Percentiles rank a stretch among this genome's conserved stretches.
Conservation (phyloP, 176 grass and related monocot genomes). For the Themeda triandra region DNA sequence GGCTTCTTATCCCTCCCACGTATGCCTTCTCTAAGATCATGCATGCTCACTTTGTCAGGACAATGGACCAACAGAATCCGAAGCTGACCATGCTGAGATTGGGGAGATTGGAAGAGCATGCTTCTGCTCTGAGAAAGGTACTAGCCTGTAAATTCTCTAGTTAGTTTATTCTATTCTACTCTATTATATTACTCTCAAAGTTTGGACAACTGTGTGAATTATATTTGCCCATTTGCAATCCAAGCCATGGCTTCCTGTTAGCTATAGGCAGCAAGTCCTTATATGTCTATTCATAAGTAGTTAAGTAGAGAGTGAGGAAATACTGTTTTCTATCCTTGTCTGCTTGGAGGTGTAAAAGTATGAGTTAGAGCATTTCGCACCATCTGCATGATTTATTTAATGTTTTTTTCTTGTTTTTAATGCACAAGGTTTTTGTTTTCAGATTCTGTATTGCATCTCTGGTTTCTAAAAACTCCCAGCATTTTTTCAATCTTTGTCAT, state of each 20-base stretch:
- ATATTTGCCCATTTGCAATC: background rate
- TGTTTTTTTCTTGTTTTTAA: constrained; percentile 7
- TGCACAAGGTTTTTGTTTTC: background rate
- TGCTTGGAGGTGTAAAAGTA: background rate
- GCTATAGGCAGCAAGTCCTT: background rate
- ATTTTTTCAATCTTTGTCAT: background rate
- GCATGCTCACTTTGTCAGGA: constrained; percentile 39
- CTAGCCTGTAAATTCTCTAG: constrained; percentile 9
- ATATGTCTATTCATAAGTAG: background rate
- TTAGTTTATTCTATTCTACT: background rate
- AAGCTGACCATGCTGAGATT: constrained; percentile 58
- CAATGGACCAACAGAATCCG: constrained; percentile 31
- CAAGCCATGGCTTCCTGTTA: background rate
- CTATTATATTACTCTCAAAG: background rate
- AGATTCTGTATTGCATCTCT: background rate
- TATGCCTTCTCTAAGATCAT: background rate
- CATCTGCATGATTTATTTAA: background rate
- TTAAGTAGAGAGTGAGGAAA: background rate
- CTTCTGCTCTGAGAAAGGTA: constrained; percentile 88
- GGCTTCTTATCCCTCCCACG: background rate
- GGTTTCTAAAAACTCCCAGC: background rate
- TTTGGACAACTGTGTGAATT: background rate
- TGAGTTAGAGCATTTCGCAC: background rate
- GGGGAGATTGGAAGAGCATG: constrained; percentile 83
- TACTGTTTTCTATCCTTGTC: background rate